Percentiles rank a stretch among this genome's conserved stretches.
These are phyloP conservation scores for Penicillium sp. DNA, from an alignment of 2,329 filamentous ascomycete genomes.

Conservation along the genomic window DNA sequence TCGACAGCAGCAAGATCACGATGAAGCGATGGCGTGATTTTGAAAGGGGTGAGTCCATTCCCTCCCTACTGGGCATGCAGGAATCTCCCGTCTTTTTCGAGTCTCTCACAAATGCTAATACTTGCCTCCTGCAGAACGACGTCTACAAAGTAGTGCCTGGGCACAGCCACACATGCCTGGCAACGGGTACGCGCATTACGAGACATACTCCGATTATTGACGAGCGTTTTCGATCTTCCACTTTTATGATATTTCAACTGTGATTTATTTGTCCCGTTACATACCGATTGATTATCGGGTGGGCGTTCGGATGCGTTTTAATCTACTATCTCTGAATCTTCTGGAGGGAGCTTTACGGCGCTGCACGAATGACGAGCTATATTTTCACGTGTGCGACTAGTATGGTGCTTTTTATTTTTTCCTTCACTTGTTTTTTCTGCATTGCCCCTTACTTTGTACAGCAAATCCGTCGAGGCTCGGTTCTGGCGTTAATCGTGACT, in stretches of 20 bases:
- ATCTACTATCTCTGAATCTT: background rate
- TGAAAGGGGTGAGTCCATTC: slow-evolving; percentile 62
- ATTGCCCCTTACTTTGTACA: too few species aligned
- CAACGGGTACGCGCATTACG: slow-evolving; percentile 35
- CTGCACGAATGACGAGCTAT: too few species aligned
- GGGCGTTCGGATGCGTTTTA: slow-evolving; percentile 3
- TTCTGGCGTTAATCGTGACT: too few species aligned
- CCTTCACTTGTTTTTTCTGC: too few species aligned
- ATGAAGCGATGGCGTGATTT: slow-evolving; percentile 99
- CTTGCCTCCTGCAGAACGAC: slow-evolving; percentile 34
- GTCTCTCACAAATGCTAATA: slow-evolving; percentile 14
- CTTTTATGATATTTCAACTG: slow-evolving; percentile 10
- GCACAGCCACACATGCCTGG: slow-evolving; percentile 25
- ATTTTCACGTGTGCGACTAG: too few species aligned
- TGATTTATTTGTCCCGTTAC: slow-evolving; percentile 19
- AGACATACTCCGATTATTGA: slow-evolving; percentile 41
- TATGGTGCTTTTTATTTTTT: too few species aligned
- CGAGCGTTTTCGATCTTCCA: slow-evolving; percentile 8
- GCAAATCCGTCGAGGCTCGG: too few species aligned
- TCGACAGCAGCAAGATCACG: slow-evolving; percentile 97
- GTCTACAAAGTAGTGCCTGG: slow-evolving; percentile 31
- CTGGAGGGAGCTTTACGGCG: too few species aligned
- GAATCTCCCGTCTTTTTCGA: background rate
- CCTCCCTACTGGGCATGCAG: background rate
- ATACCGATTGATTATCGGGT: slow-evolving; percentile 6